Evolutionary conservation across 768 basidiomycete genomes (phyloP), one percentile per base, ranked within the genome.

Genomic region (Clitopilus passeckerianus): DNA sequence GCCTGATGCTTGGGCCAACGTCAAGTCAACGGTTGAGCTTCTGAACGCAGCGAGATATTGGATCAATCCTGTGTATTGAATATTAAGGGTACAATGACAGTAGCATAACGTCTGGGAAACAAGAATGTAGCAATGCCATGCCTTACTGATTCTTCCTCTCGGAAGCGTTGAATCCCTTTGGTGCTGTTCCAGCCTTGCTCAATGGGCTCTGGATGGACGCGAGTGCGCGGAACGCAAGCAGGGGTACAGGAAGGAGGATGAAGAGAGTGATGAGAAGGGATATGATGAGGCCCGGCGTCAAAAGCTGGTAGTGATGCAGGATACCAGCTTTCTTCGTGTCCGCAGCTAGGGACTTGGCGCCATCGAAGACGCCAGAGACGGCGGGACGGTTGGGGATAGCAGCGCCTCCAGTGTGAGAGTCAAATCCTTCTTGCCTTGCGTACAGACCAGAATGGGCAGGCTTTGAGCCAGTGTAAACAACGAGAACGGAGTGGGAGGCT

Each of bases 111-210:
- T 41, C 15, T 41, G 37, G 37, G n/a, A 9, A 50, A 22, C 46
- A 57, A 54, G 66, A 61, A 8, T 34, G 35, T 22, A 60, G 56
- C 15, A 34, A 62, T 34, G 59, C 30, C 27, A 30, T 8, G 30
- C 27, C 41, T 59, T 80, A 91, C 76, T 92, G 89, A 63, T 75
- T 85, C 81, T 93, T 93, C 78, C 79, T 91, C 69, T 90, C 89
- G 54, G 78, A 76, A 5, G 88, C 85, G 66, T 73, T 85, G 66
- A 81, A 90, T 6, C 83, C 82, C 71, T 86, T 90, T 16, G 87
- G 84, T 8, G 78, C 72, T n/a, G 16, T n/a, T 50, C 46, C 46
- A 59, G 88, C 87, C 35, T 80, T 78, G 34, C 84, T 77, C 53
- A 87, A 65, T 1, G 90, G 85, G 52, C 82, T 86, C 68, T 91